Evolutionary conservation across 257 asterid genomes (phyloP).

Genomic region (Plantago ovata): DNA sequence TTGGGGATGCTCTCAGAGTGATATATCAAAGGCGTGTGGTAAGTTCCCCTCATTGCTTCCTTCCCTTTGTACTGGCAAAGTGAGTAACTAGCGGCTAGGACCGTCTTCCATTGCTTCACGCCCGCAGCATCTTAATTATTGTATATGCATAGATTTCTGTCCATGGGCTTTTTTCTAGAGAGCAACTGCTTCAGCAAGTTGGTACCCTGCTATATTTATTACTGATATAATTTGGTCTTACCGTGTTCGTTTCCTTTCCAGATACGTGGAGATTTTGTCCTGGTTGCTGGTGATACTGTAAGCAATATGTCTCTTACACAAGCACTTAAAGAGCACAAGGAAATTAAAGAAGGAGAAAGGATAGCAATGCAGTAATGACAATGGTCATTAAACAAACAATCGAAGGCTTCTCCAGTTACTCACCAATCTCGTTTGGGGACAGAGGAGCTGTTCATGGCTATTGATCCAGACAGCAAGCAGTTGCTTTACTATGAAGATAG

Average conservation of each 20-base stretch:
- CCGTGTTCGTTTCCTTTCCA: constrained; percentile 32
- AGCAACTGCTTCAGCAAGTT: no score
- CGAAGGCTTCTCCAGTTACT: constrained; percentile 80
- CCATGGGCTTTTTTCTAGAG: no score
- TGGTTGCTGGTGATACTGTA: constrained; percentile 91
- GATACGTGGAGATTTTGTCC: constrained; percentile 90
- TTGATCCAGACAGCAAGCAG: constrained; percentile 85
- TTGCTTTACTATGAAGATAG: constrained; percentile 86
- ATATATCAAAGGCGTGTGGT: constrained; percentile 88
- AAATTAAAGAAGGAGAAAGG: constrained; percentile 80
- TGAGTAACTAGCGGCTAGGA: no score
- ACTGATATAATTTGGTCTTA: constrained; percentile 6
- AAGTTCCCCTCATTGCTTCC: constrained; percentile 23
- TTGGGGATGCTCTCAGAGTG: constrained; percentile 90
- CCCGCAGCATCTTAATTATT: no score
- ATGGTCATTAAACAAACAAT: constrained; percentile 78
- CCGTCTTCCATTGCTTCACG: no score
- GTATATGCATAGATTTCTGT: no score
- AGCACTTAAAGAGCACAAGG: constrained; percentile 80
- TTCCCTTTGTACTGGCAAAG: no score
- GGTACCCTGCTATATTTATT: no score
- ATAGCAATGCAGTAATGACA: constrained; percentile 91
- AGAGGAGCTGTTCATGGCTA: constrained; percentile 84
- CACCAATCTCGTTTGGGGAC: constrained; percentile 93
- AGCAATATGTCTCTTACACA: constrained; percentile 91